Conservation (phyloP, 345 rosid genomes). For the Populus euphratica region DNA sequence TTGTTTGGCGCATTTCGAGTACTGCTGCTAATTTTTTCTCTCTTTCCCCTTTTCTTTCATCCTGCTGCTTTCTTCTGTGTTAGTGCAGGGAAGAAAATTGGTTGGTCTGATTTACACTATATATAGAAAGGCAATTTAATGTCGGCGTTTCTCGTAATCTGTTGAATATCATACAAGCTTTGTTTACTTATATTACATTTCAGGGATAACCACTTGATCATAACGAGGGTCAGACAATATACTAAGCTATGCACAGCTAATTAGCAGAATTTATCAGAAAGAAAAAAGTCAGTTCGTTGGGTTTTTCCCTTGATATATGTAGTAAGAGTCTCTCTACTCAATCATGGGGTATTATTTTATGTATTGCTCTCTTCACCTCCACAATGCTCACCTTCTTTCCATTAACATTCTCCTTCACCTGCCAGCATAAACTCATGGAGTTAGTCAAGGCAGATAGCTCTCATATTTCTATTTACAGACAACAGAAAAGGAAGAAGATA, state of each 20-base stretch:
- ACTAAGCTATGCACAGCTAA: background rate
- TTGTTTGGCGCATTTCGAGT: too few species aligned
- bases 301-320: background rate
- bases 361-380: conserved; percentile 81
- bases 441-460: background rate
- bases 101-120: background rate
- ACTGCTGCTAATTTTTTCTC: too few species aligned
- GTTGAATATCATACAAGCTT: background rate
- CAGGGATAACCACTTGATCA: too few species aligned
- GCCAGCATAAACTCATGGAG: background rate
- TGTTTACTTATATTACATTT: background rate
- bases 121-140: background rate
- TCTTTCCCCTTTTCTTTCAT: too few species aligned
- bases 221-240: background rate
- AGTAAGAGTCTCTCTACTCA: background rate
- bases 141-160: background rate
- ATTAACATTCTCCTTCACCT: conserved; percentile 60
- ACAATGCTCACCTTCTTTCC: conserved; percentile 75
- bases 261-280: background rate
- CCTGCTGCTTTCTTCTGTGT: background rate
- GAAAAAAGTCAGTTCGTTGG: background rate
- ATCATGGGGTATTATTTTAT: conserved; percentile 49
- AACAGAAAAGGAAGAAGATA: background rate
- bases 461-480: background rate
- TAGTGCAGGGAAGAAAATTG: background rate